These are phyloP conservation scores for Neurospora cerealis DNA, from an alignment of 495 filamentous ascomycete genomes.

Conservation along the genomic window DNA sequence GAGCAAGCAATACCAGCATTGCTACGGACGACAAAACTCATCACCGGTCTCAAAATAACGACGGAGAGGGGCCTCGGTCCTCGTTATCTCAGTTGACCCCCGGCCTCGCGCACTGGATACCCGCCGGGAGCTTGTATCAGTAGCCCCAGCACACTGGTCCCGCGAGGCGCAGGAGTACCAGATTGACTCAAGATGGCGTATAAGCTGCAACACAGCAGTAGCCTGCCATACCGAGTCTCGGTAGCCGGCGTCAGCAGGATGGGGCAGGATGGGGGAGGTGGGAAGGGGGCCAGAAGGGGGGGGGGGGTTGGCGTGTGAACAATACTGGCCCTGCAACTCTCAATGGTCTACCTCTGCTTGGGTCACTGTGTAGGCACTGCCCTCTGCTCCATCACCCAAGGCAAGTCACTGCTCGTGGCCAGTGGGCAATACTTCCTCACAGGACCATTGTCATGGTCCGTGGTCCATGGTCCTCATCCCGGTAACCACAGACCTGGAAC, in stretches of 20 bases:
- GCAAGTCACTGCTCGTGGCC: neutral
- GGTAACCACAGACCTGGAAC: neutral
- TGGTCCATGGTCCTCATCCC: neutral
- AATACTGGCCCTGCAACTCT: conserved; percentile 1
- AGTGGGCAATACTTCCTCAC: neutral
- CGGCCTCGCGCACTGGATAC: neutral
- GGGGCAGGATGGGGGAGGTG: neutral
- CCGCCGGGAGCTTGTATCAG: neutral
- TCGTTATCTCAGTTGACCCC: neutral
- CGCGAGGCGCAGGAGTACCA: conserved; percentile 21
- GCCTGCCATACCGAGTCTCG: conserved; percentile 19
- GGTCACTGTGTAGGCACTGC: neutral
- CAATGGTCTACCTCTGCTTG: neutral
- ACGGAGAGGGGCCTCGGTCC: neutral
- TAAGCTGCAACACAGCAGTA: conserved; percentile 16
- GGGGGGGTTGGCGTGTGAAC: neutral
- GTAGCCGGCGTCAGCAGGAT: conserved; percentile 8
- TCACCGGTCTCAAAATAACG: neutral
- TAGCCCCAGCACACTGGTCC: conserved; percentile 14
- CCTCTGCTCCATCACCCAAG: neutral
- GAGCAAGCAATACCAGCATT: neutral
- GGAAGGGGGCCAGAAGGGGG: neutral
- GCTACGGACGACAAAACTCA: neutral
- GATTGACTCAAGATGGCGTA: conserved; percentile 27
- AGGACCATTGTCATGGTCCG: neutral